These are phyloP conservation scores for Chenopodium quinoa DNA, from an alignment of 148 eudicot species.

Conservation along the genomic window DNA sequence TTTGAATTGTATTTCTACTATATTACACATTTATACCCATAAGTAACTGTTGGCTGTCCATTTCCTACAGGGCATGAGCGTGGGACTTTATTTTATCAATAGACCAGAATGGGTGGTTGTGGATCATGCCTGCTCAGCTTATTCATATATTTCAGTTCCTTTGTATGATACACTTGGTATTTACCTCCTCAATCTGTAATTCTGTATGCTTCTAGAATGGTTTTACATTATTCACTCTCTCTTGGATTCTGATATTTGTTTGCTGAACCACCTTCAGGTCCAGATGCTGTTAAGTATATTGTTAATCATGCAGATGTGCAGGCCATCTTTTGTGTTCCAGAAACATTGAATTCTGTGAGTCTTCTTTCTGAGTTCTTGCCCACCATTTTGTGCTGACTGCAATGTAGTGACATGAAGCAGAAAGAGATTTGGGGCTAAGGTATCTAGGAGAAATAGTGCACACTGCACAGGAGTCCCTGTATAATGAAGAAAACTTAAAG, in stretches of 20 bases:
- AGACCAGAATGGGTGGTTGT: constrained; percentile 93
- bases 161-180: constrained; percentile 89
- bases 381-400: background rate
- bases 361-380: constrained; percentile 13
- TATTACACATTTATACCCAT: background rate
- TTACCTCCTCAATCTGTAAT: constrained; percentile 15
- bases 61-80: constrained; percentile 67
- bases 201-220: background rate
- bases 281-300: constrained; percentile 92
- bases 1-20: background rate
- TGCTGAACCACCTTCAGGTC: constrained; percentile 52
- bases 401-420: background rate
- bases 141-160: constrained; percentile 85
- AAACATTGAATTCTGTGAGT: constrained; percentile 76
- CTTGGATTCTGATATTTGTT: constrained; percentile 18
- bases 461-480: background rate
- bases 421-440: background rate
- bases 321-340: constrained; percentile 88
- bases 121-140: constrained; percentile 96
- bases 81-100: constrained; percentile 89
- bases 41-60: background rate
- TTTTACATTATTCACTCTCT: constrained; percentile 6
- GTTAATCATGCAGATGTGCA: constrained; percentile 84
- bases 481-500: background rate
- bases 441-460: constrained; percentile 6